Percentiles rank a stretch among this genome's conserved stretches.
These are phyloP conservation scores for Crithidia acanthocephali DNA, from an alignment of 208 protist species.

Conservation along the genomic window DNA sequence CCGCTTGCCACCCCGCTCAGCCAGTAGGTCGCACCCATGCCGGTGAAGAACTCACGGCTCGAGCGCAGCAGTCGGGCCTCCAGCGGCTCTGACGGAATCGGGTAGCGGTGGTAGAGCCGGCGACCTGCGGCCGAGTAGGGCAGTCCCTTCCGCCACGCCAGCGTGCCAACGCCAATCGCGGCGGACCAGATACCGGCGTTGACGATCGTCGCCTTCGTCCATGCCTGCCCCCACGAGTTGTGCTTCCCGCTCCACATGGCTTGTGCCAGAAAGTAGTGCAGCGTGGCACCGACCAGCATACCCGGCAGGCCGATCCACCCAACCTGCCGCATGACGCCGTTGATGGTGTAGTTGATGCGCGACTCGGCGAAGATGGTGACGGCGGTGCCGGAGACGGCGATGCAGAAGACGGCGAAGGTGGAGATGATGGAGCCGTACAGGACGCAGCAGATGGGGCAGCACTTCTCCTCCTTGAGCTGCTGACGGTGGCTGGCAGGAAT, in stretches of 20 bases:
- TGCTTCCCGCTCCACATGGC: conserved; percentile 83
- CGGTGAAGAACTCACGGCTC: conserved; percentile 64
- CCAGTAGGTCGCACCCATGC: conserved; percentile 91
- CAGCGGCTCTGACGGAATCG: conserved; percentile 72
- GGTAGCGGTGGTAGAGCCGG: conserved; percentile 80
- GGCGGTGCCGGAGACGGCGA: conserved; percentile 49
- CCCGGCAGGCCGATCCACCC: conserved; percentile 74
- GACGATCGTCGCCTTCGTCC: conserved; percentile 79
- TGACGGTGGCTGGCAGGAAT: conserved; percentile 34
- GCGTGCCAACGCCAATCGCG: conserved; percentile 57
- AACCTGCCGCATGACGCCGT: conserved; percentile 75
- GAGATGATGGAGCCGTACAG: conserved; percentile 69
- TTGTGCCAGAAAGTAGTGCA: conserved; percentile 87
- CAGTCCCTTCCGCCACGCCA: conserved; percentile 73
- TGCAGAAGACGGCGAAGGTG: conserved; percentile 46
- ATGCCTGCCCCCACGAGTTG: conserved; percentile 89
- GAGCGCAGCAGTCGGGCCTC: conserved; percentile 72
- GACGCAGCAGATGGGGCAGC: conserved; percentile 81
- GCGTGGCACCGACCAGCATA: conserved; percentile 62
- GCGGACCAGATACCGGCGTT: conserved; percentile 65
- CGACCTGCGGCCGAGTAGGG: conserved; percentile 52
- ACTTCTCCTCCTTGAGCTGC: conserved; percentile 40
- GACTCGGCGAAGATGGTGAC: conserved; percentile 71
- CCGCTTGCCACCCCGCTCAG: conserved; percentile 68
- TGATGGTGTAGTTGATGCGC: conserved; percentile 79